phyloP scores from a whole-genome alignment of 805 yeast species.

The Nakazawaea wickerhamii region DNA sequence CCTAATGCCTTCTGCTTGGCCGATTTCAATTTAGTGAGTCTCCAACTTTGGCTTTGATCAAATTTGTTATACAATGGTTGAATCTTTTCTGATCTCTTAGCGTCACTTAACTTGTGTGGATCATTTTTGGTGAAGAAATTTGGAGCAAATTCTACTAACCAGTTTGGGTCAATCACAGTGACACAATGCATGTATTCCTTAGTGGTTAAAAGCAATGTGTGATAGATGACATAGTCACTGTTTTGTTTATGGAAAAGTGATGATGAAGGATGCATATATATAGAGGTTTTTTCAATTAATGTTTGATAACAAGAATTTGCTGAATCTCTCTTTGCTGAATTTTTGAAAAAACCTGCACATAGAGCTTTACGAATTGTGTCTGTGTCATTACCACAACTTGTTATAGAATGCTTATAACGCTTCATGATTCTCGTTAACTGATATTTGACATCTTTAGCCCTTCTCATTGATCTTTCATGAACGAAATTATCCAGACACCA shows the following conservation, averaged over 20 bases:
- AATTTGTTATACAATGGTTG: constrained; percentile 65
- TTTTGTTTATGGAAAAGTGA: constrained; percentile 45
- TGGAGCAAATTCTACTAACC: constrained; percentile 71
- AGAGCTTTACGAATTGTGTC: constrained; percentile 56
- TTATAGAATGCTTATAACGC: constrained; percentile 37
- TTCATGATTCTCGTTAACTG: constrained; percentile 61
- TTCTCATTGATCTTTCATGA: constrained; percentile 68
- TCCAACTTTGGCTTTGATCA: constrained; percentile 67
- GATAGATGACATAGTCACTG: constrained; percentile 78
- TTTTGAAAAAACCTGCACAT: constrained; percentile 64
- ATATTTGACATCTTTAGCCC: constrained; percentile 75
- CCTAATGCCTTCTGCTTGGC: constrained; percentile 25
- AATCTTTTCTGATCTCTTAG: constrained; percentile 57
- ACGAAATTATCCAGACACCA: constrained; percentile 84
- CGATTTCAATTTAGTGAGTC: constrained; percentile 44
- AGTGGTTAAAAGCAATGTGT: constrained; percentile 74
- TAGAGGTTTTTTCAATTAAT: constrained; percentile 63
- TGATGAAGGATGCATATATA: constrained; percentile 84
- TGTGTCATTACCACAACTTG: constrained; percentile 50
- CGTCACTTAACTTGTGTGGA: constrained; percentile 39
- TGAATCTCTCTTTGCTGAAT: constrained; percentile 60
- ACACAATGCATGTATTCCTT: constrained; percentile 91
- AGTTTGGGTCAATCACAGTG: constrained; percentile 72
- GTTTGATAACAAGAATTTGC: constrained; percentile 51
- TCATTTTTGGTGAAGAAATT: constrained; percentile 59